These are phyloP conservation scores for Coemansia sp. DNA, from an alignment of 192 early-diverging fungal species.

Conservation along the genomic window DNA sequence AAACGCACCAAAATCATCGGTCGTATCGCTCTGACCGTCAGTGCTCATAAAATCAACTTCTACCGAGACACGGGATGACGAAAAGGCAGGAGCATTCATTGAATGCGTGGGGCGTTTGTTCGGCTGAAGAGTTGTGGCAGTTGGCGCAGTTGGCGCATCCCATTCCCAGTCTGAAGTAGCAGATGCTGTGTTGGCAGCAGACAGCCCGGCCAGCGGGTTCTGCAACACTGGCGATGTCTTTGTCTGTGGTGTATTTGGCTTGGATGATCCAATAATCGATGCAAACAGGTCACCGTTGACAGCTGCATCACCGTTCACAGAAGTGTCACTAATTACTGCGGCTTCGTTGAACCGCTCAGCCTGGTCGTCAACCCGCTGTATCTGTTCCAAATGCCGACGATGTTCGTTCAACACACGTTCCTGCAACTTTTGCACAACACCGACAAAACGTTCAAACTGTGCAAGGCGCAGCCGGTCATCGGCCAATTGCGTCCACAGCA, in stretches of 20 bases:
- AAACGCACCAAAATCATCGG: constrained; percentile 38
- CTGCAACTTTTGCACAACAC: constrained; percentile 58
- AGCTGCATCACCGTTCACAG: not conserved
- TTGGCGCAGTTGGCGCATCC: constrained; percentile 27
- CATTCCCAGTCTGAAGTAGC: constrained; percentile 29
- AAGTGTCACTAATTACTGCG: not conserved
- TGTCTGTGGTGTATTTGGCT: not conserved
- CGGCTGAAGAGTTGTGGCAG: not conserved
- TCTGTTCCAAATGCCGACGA: constrained; percentile 59
- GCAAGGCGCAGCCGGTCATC: constrained; percentile 67
- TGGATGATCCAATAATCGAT: not conserved
- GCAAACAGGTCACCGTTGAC: constrained; percentile 3
- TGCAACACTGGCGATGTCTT: not conserved
- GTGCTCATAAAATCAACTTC: constrained; percentile 15
- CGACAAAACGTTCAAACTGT: constrained; percentile 71
- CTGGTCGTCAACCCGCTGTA: constrained; percentile 51
- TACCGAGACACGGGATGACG: constrained; percentile 4
- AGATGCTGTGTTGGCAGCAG: not conserved
- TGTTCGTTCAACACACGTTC: constrained; percentile 63
- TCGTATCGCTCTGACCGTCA: not conserved
- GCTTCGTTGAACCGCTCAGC: constrained; percentile 1
- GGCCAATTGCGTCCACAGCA: constrained; percentile 73
- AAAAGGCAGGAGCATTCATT: not conserved
- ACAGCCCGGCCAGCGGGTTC: constrained; percentile 19
- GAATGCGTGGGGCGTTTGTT: not conserved